Evolutionary conservation across 768 basidiomycete species (phyloP).

Genomic region (Phylloporus scabripes): DNA sequence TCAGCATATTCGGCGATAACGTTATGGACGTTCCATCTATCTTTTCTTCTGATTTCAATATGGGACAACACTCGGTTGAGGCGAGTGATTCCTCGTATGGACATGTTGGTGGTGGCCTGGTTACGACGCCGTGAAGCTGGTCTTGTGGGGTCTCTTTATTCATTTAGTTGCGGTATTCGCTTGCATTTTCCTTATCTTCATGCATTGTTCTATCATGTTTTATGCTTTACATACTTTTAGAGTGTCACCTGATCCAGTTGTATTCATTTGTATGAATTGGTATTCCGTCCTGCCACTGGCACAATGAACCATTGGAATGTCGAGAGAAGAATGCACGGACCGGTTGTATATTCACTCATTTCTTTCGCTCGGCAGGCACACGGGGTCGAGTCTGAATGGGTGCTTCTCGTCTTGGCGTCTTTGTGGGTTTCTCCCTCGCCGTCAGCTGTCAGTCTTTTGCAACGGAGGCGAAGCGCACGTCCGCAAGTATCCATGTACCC

Average conservation of each 20-base stretch:
- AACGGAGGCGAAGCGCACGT: slow-evolving; percentile 2
- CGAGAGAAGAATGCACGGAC: background rate
- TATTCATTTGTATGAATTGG: too few relatives aligned
- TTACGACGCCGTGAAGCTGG: slow-evolving; percentile 23
- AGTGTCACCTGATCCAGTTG: slow-evolving; percentile 8
- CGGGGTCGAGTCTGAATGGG: slow-evolving; percentile 7
- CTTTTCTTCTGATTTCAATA: slow-evolving; percentile 28
- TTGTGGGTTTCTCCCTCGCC: slow-evolving; percentile 6
- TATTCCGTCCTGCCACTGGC: background rate
- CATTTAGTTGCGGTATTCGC: slow-evolving; percentile 6
- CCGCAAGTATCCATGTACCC: slow-evolving; percentile 24
- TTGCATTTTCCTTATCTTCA: background rate
- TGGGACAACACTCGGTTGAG: slow-evolving; percentile 24
- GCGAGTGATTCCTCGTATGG: slow-evolving; percentile 26
- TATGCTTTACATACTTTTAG: background rate
- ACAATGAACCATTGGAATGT: background rate
- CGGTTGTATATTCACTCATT: background rate
- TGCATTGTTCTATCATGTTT: slow-evolving; percentile 6
- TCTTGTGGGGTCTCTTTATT: background rate
- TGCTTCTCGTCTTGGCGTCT: slow-evolving; percentile 1
- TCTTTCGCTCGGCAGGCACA: background rate
- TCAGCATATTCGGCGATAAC: slow-evolving; percentile 51
- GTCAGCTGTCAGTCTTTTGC: slow-evolving; percentile 1
- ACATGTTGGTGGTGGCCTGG: slow-evolving; percentile 19
- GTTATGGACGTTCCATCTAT: slow-evolving; percentile 34